These are phyloP conservation scores for Kwoniella bestiolae DNA, from an alignment of 768 basidiomycete species.

Conservation along the genomic window DNA sequence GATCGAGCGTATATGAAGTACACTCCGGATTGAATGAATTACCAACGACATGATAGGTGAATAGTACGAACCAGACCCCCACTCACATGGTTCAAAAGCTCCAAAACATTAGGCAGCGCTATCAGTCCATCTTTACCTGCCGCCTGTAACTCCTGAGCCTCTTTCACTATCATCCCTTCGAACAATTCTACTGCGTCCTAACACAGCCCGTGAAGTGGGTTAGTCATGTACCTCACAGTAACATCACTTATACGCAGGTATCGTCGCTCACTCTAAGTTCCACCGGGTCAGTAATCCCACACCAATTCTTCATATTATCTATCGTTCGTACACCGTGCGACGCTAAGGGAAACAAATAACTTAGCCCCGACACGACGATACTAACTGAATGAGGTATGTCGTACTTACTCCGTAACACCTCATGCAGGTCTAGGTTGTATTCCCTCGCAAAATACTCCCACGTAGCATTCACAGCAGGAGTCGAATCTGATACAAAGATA, in stretches of 20 bases:
- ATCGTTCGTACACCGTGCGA: constrained; percentile 77
- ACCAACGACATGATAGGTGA: too few relatives aligned
- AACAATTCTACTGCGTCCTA: constrained; percentile 73
- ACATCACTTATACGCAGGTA: too few relatives aligned
- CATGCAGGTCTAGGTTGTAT: constrained; percentile 60
- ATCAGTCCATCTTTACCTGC: constrained; percentile 62
- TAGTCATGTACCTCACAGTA: too few relatives aligned
- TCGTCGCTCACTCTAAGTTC: constrained; percentile 63
- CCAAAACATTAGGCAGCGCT: constrained; percentile 68
- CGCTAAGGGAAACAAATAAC: constrained; percentile 44
- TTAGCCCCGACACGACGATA: background rate
- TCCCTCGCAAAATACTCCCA: constrained; percentile 73
- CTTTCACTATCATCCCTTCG: constrained; percentile 67
- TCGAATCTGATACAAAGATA: background rate
- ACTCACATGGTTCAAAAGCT: constrained; percentile 65
- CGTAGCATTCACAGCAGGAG: constrained; percentile 69
- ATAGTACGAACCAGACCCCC: constrained; percentile 56
- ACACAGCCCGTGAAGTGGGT: constrained; percentile 16
- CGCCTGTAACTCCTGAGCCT: constrained; percentile 61
- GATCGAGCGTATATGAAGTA: too few relatives aligned
- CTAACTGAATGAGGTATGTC: constrained; percentile 24
- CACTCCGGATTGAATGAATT: too few relatives aligned
- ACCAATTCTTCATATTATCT: constrained; percentile 75
- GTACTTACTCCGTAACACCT: constrained; percentile 56
- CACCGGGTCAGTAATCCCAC: constrained; percentile 66